Conservation (phyloP, 306 rosid species). For the Benincasa hispida region DNA sequence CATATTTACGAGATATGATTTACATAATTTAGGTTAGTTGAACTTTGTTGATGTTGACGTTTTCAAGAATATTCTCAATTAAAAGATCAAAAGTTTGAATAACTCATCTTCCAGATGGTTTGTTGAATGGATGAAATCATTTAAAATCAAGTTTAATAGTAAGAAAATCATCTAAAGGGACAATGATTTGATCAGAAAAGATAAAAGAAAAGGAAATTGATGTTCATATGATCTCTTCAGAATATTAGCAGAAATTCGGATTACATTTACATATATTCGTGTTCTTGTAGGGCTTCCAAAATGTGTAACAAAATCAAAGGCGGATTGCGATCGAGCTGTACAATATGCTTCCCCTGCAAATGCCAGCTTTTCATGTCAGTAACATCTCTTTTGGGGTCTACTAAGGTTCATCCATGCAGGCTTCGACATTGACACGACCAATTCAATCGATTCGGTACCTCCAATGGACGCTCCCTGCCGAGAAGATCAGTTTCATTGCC, state of each 20-base stretch:
- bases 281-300: background rate
- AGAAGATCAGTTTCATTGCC: background rate
- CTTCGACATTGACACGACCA: constrained; percentile 2
- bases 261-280: background rate
- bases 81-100: too few species aligned
- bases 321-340: constrained; percentile 6
- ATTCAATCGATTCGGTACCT: background rate
- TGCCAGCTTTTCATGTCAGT: constrained; percentile 4
- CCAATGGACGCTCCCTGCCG: background rate
- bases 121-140: too few species aligned
- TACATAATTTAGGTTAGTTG: too few species aligned
- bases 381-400: background rate
- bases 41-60: too few species aligned
- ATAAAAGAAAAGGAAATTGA: background rate
- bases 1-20: too few species aligned
- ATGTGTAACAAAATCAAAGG: background rate
- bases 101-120: too few species aligned
- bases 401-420: background rate
- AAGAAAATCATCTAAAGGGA: background rate
- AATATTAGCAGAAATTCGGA: background rate
- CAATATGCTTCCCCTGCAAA: background rate
- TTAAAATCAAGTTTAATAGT: background rate
- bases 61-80: too few species aligned
- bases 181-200: background rate
- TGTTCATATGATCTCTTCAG: background rate